Evolutionary conservation across 805 yeast species (phyloP).

Genomic region (Wickerhamiella brachini): DNA sequence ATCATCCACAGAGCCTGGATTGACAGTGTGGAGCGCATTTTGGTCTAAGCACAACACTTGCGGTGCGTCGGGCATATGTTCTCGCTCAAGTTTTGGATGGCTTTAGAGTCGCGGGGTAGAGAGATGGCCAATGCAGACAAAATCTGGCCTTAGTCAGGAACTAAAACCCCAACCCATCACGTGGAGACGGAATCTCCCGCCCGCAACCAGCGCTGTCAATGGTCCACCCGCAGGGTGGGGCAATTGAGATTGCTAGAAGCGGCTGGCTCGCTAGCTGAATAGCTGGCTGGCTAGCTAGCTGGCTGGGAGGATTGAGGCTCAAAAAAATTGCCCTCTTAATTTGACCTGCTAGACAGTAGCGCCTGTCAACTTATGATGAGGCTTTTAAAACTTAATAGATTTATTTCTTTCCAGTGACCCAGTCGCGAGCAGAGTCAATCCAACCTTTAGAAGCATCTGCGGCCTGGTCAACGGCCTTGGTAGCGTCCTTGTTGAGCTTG

Average conservation of each 20-base stretch:
- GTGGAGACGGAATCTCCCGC: background rate
- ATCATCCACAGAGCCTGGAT: slow-evolving; percentile 15
- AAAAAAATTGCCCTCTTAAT: too few relatives aligned
- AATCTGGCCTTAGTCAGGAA: background rate
- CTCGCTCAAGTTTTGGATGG: background rate
- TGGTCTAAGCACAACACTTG: slow-evolving; percentile 13
- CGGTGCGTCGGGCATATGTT: slow-evolving; percentile 4
- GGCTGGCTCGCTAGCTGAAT: too few relatives aligned
- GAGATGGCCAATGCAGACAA: background rate
- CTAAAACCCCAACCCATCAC: background rate
- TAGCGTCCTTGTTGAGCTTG: background rate
- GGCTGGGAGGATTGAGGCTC: too few relatives aligned
- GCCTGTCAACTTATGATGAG: background rate
- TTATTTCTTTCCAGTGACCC: slow-evolving; percentile 4
- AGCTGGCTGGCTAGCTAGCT: too few relatives aligned
- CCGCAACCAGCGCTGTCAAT: too few relatives aligned
- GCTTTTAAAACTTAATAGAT: background rate
- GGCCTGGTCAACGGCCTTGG: background rate
- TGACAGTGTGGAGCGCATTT: slow-evolving; percentile 14
- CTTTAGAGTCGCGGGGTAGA: background rate
- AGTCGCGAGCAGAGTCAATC: slow-evolving; percentile 6
- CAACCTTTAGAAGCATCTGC: slow-evolving; percentile 2
- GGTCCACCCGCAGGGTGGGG: too few relatives aligned
- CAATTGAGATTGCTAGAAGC: too few relatives aligned
- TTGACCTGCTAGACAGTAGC: too few relatives aligned